Percentiles rank a stretch among this genome's conserved stretches.
Conservation (phyloP, 2,329 filamentous ascomycete genomes). For the Dryadomyces sulphureus region DNA sequence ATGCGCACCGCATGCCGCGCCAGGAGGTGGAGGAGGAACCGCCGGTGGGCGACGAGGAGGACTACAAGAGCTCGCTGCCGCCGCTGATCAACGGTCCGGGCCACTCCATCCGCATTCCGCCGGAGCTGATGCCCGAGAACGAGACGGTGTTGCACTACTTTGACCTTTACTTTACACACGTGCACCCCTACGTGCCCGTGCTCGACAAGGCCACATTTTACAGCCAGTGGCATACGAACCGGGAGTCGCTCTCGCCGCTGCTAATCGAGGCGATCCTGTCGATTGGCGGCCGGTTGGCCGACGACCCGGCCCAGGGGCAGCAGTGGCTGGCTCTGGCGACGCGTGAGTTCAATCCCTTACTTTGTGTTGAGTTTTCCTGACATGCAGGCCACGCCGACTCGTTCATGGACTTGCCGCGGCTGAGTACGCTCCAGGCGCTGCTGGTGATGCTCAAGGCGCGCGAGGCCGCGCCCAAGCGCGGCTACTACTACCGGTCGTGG, state of each 20-base stretch:
- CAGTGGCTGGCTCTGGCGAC: slow-evolving; percentile 88
- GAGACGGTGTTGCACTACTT: slow-evolving; percentile 73
- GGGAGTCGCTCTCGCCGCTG: slow-evolving; percentile 74
- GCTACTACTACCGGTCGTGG: slow-evolving; percentile 96
- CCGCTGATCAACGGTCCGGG: slow-evolving; percentile 54
- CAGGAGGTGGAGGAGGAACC: slow-evolving; percentile 36
- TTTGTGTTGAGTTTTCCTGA: slow-evolving; percentile 16
- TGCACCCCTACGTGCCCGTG: slow-evolving; percentile 87
- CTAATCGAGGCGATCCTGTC: slow-evolving; percentile 85
- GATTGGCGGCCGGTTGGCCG: slow-evolving; percentile 69
- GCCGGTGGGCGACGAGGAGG: slow-evolving; percentile 53
- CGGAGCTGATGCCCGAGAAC: slow-evolving; percentile 83
- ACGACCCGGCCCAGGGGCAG: slow-evolving; percentile 70
- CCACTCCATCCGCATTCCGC: slow-evolving; percentile 72
- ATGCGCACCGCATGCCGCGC: slow-evolving; percentile 26
- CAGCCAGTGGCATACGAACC: slow-evolving; percentile 74
- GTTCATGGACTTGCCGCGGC: slow-evolving; percentile 79
- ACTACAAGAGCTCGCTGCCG: slow-evolving; percentile 57
- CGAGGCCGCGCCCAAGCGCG: slow-evolving; percentile 80
- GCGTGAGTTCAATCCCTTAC: slow-evolving; percentile 32
- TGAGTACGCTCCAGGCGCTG: slow-evolving; percentile 85
- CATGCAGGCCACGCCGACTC: slow-evolving; percentile 68
- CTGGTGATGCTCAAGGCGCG: slow-evolving; percentile 79
- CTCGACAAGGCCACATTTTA: slow-evolving; percentile 72
- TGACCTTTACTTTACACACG: slow-evolving; percentile 75